Evolutionary conservation across 495 filamentous ascomycete species (phyloP), one percentile per base, ranked within the genome.

Genomic region (Margaritispora aquatica): DNA sequence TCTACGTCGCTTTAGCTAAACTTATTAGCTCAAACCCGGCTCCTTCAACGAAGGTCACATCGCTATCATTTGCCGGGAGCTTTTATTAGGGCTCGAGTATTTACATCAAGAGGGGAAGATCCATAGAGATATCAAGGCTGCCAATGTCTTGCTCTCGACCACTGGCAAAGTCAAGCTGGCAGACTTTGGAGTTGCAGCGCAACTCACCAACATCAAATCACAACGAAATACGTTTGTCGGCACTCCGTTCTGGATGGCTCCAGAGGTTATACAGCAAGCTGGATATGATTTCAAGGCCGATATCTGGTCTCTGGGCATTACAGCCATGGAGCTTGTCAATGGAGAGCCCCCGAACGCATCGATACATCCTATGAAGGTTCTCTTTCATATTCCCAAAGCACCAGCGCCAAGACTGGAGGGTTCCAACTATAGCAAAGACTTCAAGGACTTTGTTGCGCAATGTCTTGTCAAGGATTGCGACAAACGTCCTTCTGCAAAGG

Each of bases 171-270:
- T 97, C 61, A 97, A 97, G 78, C 77, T 99, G 58, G 94, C 95
- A 20, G 94, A 99, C 74, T 99, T 99, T 68, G 94, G 94, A 49
- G 94, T 99, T 27, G 94, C 94, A 9, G 94, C 93, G 15, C 94
- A 99, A 69, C 80, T 99, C 57, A 92, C 90, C 59, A 95, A 96
- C 72, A 96, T 96, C 70, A 97, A 97, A 74, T 96, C 94, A 8
- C 91, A 96, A 75, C 88, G 94, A 23, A 96, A 96, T 66, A 98
- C 94, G 0, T 97, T 98, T 67, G 94, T 98, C n/a, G 94, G 94
- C 8, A 98, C 94, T 2, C 94, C 94, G 0, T 98, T 96, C 75
- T 98, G 94, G 94, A 98, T 98, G 94, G 94, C 94, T 3, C 94
- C 94, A 8, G 94, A 98, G 70, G 94, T 98, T 19, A 98, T 98